phyloP scores from a whole-genome alignment of 768 basidiomycete species.

The Paxillus involutus region DNA sequence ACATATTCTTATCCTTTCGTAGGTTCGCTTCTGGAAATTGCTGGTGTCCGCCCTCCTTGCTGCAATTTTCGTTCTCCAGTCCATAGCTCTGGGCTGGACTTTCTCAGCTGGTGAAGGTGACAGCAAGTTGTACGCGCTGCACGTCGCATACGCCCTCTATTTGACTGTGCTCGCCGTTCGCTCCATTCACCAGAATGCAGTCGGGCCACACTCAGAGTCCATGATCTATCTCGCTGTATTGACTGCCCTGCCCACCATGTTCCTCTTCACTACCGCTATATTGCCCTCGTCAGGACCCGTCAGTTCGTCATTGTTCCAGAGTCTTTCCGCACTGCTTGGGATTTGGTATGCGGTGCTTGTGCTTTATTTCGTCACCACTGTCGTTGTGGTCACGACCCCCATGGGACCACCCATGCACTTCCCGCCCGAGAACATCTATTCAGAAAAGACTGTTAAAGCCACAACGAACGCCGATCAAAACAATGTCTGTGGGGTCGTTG shows the following conservation, averaged over 20 bases:
- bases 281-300: slow-evolving; percentile 49
- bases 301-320: slow-evolving; percentile 25
- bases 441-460: slow-evolving; percentile 60
- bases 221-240: slow-evolving; percentile 63
- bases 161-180: slow-evolving; percentile 48
- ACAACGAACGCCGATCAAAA: slow-evolving; percentile 63
- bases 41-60: slow-evolving; percentile 46
- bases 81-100: slow-evolving; percentile 54
- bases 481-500: slow-evolving; percentile 69
- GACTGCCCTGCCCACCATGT: slow-evolving; percentile 44
- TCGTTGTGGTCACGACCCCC: slow-evolving; percentile 53
- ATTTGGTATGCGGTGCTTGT: slow-evolving; percentile 56
- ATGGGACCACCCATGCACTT: slow-evolving; percentile 76
- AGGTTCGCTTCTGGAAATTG: slow-evolving; percentile 66
- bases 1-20: slow-evolving; percentile 1
- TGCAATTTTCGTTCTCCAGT: slow-evolving; percentile 48
- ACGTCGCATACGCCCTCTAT: slow-evolving; percentile 60
- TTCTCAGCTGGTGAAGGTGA: slow-evolving; percentile 23
- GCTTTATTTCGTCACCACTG: slow-evolving; percentile 47
- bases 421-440: slow-evolving; percentile 72
- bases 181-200: slow-evolving; percentile 48
- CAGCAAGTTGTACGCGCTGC: slow-evolving; percentile 41
- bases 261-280: slow-evolving; percentile 51
- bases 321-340: slow-evolving; percentile 21
- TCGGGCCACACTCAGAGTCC: slow-evolving; percentile 41